Evolutionary conservation across 176 grass and related monocot genomes (phyloP), one percentile per base, ranked within the genome.

Genomic region (Triticum urartu): DNA sequence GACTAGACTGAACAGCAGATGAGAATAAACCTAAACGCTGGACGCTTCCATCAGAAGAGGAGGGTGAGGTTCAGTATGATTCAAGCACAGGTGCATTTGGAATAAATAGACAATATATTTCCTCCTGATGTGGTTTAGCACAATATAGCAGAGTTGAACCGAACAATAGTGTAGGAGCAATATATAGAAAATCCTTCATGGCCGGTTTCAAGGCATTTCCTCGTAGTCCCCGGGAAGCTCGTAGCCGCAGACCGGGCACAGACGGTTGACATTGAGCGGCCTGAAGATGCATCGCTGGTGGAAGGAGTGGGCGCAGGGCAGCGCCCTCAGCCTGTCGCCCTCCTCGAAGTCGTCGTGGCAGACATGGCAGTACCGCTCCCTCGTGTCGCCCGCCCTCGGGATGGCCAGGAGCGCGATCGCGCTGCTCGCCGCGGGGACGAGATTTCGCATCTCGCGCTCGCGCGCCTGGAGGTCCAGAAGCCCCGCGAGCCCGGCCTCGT

Each of bases 311-410:
- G 25, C 42, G 73, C 73, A 77, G 7, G 73, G 73, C 45, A 21
- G 32, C 45, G 47, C 30, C 73, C 73, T 77, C 43, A 77, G 73
- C 47, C 9, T 33, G 25, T 77, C 25, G 2, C 14, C 73, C 28
- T 76, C 2, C 73, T 15, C 17, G 73, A 76, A 76, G 20, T 76
- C 73, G 14, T 76, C 73, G 13, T 52, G 73, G 73, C 73, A 76
- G 14, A 76, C 7, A 3, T 43, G 24, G 45, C 73, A 76, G 45
- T 6, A 28, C 24, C 0, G 7, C 73, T 76, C 73, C 24, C 11
- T 54, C 45, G 45, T 76, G 22, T 76, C 45, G 25, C 73, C 73
- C 43, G 32, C 73, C 73, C 1, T 28, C 7, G 45, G 73, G 24
- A 15, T 25, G 4, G 30, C 45, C 47, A 77, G 45, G 15, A 54